Evolutionary conservation across 805 yeast species (phyloP), one percentile per base, ranked within the genome.

Genomic region (Crinitomyces ghanaensis): DNA sequence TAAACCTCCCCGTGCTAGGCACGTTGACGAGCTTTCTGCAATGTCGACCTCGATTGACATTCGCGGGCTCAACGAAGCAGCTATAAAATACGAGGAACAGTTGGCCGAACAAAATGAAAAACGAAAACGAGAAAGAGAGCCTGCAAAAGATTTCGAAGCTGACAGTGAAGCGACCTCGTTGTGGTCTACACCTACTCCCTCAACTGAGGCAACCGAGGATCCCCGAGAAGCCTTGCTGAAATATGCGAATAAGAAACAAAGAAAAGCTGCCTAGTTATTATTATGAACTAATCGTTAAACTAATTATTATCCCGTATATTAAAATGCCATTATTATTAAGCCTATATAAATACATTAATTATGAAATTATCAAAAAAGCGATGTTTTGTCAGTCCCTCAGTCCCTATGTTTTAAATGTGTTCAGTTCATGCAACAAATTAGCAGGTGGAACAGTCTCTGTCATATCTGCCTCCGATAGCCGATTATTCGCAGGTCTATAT

Each of bases 401-500:
- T 23, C 15, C 19, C 28, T 20, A n/a, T 47, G 42, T 15, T 43
- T n/a, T 35, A 21, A 42, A 34, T 63, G 16, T 60, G 60, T 9
- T 67, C 59, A 44, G 60, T 59, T 44, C 68, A 38, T 59, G 61
- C 49, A 68, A 52, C 26, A 75, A 50, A 37, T 62, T 65, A 35
- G 63, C 72, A 4, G 80, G 81, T 2, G 82, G 81, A 24, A 73
- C 74, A 6, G 72, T 68, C 37, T 66, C 65, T 26, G 72, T 53
- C 80, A 74, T 73, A 36, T 70, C 75, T 16, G 67, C 63, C 38
- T 72, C 80, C 30, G 71, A 70, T 19, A 70, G 73, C 40, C 78
- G 62, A n/a, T 70, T 68, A 29, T 65, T 59, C 19, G 74, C 46
- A 9, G 73, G 65, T 24, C 51, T 54, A 42, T 69, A 64, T 4